Base-by-base conservation (phyloP, 768 basidiomycete genomes). In the Kwoniella dejecticola region DNA sequence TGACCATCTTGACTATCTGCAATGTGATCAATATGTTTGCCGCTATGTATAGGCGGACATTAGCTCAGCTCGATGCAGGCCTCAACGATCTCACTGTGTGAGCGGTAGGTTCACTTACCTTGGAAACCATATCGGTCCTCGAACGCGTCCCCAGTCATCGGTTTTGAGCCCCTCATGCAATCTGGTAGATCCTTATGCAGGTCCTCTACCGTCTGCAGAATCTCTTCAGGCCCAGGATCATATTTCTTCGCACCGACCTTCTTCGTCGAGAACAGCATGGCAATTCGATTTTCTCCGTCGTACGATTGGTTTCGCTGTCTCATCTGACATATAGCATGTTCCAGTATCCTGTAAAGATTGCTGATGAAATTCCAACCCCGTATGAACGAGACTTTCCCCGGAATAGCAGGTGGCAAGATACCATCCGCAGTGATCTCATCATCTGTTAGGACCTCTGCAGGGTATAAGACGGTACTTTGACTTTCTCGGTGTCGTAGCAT, bases 281-380 rank as follows among this genome's bases (percentile, higher is more conserved):
- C 60, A 27, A 63, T 57, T 40, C 50, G 55, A 30, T 52, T 52
- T 19, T 17, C 55, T 21, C 50, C 27, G 21, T 57, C 62, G 13
- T 45, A 41, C 23, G 41, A 19, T 26, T 47, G 44, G 26, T 57
- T 55, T 41, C 63, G 31, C 13, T 52, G 38, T 46, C 57, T 40
- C 57, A 62, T 56, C 29, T 50, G 55, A 19, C 53, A 60, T 10
- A 65, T 33, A 21, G 60, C 71, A 44, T 74, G 70, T 56, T 76
- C 74, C 30, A 76, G 45, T 23, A 76, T 71, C n/a, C 74, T 53
- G 49, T 76, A 76, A 8, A 76, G 49, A 47, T 72, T 68, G 47
- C 46, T 63, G 1, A 66, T 63, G 55, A 76, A 76, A 45, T 76
- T 76, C 70, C 70, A 73, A 6, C 74, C 74, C 10, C 31, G 38